Evolutionary conservation across 208 protist species (phyloP).

Genomic region (Plasmodiophora brassicae): DNA sequence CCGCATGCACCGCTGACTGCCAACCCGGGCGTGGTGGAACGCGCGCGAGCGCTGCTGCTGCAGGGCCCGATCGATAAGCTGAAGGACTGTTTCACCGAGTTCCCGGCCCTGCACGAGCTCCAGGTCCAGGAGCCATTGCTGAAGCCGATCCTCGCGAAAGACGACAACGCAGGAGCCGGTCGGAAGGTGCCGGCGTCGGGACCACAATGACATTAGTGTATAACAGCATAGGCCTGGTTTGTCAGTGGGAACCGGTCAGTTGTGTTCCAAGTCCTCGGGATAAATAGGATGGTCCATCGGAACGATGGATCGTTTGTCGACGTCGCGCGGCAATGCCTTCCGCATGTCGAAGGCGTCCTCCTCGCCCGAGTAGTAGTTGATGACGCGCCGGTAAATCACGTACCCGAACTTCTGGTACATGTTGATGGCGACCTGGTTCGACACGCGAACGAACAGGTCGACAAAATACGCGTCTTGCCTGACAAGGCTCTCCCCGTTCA

Average conservation of each 20-base stretch:
- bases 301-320: conserved; percentile 46
- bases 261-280: conserved; percentile 21
- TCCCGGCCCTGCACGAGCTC: background rate
- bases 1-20: background rate
- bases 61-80: background rate
- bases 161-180: too few species aligned
- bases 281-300: conserved; percentile 35
- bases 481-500: too few species aligned
- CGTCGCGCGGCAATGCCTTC: conserved; percentile 74
- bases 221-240: too few species aligned
- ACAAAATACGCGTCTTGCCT: conserved; percentile 95
- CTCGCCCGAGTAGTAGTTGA: conserved; percentile 74
- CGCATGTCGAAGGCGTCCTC: conserved; percentile 89
- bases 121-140: too few species aligned
- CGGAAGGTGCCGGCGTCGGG: too few species aligned
- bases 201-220: too few species aligned
- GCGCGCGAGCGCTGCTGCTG: background rate
- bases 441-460: conserved; percentile 95
- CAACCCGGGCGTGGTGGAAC: background rate
- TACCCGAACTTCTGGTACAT: conserved; percentile 96
- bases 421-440: conserved; percentile 89
- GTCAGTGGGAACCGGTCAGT: background rate
- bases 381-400: conserved; percentile 83
- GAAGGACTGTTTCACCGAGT: background rate
- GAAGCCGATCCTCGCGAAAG: too few species aligned